Evolutionary conservation across 129 eudicot species (phyloP).

Genomic region (Gnaphalium uliginosum): DNA sequence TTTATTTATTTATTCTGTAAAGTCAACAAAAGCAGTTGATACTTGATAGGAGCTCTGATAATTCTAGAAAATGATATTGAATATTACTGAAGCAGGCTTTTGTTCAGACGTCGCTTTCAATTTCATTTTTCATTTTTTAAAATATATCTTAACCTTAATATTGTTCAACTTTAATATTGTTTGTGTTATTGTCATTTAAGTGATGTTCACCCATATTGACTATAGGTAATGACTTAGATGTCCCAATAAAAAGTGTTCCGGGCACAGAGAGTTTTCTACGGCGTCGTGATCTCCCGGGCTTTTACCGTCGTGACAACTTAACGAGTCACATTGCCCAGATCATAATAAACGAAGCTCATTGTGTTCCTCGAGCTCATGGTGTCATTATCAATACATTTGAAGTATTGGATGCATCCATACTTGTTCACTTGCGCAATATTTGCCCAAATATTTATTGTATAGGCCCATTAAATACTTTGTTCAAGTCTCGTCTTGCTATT

Average conservation of each 20-base stretch:
- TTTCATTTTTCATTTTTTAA: not conserved
- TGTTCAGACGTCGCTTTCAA: not conserved
- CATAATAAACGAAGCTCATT: slow-evolving; percentile 21
- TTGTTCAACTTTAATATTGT: too few species aligned
- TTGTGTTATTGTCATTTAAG: not conserved
- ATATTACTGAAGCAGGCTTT: not conserved
- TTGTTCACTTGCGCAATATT: slow-evolving; percentile 34
- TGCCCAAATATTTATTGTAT: slow-evolving; percentile 45
- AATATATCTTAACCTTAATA: too few species aligned
- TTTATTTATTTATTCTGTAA: too few species aligned
- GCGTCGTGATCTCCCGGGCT: slow-evolving; percentile 53
- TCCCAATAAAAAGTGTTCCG: slow-evolving; percentile 29
- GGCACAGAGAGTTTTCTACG: slow-evolving; percentile 44
- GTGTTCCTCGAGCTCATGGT: slow-evolving; percentile 41
- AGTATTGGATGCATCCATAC: slow-evolving; percentile 38
- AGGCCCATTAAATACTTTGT: slow-evolving; percentile 52
- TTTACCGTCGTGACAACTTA: slow-evolving; percentile 33
- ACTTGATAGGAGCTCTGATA: too few species aligned
- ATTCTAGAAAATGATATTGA: too few species aligned
- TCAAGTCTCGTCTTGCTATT: slow-evolving; percentile 27
- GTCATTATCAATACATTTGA: slow-evolving; percentile 54
- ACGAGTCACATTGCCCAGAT: slow-evolving; percentile 16
- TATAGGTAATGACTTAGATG: slow-evolving; percentile 43
- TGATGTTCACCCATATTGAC: not conserved
- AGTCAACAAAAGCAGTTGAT: not conserved